Percentiles rank a stretch among this genome's conserved stretches.
These are phyloP conservation scores for Penicillium sp. DNA, from an alignment of 2,329 filamentous ascomycete species.

Conservation along the genomic window DNA sequence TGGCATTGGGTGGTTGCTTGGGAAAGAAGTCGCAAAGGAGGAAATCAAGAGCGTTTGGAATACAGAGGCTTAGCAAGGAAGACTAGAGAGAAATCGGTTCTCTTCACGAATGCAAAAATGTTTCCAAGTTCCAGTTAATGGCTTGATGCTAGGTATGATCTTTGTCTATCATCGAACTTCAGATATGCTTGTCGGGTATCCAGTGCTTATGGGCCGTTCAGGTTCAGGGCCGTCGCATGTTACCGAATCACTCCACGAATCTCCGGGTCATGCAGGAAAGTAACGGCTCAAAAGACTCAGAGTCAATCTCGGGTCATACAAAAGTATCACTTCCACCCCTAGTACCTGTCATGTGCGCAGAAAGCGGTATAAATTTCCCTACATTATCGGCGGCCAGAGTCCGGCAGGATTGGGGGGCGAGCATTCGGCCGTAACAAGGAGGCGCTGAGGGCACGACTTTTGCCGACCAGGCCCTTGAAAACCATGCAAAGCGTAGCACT, in stretches of 20 bases:
- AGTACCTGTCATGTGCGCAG: neutral
- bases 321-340: neutral
- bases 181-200: neutral
- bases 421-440: neutral
- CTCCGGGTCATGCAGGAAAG: neutral
- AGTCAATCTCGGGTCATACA: neutral
- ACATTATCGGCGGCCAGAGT: neutral
- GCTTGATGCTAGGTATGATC: neutral
- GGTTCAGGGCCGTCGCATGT: neutral
- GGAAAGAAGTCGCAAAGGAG: neutral
- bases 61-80: neutral
- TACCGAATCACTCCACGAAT: neutral
- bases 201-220: neutral
- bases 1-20: conserved; percentile 5
- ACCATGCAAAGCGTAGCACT: neutral
- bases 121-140: neutral
- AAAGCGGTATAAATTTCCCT: neutral
- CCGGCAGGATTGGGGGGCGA: neutral
- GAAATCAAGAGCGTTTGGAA: neutral
- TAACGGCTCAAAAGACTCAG: neutral
- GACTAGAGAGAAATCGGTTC: too few relatives aligned
- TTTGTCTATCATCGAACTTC: neutral
- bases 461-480: neutral
- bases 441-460: neutral
- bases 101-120: neutral